These are phyloP conservation scores for Diddensiella caesifluorescens DNA, from an alignment of 805 yeast species.

Conservation along the genomic window DNA sequence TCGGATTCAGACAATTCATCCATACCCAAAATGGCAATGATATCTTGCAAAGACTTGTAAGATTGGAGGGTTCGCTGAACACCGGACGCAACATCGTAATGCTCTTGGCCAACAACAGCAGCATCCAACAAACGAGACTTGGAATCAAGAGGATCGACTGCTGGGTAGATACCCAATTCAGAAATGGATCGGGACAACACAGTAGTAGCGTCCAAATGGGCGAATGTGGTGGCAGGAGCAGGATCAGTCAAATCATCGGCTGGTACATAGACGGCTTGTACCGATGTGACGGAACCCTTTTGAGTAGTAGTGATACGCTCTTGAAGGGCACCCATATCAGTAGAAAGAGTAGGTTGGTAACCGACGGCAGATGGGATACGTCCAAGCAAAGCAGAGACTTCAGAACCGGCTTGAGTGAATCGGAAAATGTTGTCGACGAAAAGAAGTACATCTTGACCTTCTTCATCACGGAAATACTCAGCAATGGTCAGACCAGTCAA, in stretches of 20 bases:
- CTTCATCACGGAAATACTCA: slow-evolving; percentile 99
- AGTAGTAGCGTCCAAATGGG: slow-evolving; percentile 99
- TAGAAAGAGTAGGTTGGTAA: slow-evolving; percentile 99
- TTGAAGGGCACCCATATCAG: slow-evolving; percentile 99
- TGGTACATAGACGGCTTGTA: slow-evolving; percentile 99
- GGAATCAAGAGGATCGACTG: slow-evolving; percentile 99
- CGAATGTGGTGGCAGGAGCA: slow-evolving; percentile 99
- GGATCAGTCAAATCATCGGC: slow-evolving; percentile 99
- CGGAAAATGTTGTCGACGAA: slow-evolving; percentile 99
- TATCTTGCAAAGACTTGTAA: slow-evolving; percentile 99
- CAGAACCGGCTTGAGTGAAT: slow-evolving; percentile 99
- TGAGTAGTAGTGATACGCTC: slow-evolving; percentile 99
- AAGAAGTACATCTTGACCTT: slow-evolving; percentile 99
- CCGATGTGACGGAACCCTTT: slow-evolving; percentile 99
- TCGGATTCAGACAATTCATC: slow-evolving; percentile 98
- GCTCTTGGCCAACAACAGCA: slow-evolving; percentile 97
- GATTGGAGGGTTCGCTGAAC: slow-evolving; percentile 99
- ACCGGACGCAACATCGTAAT: slow-evolving; percentile 87
- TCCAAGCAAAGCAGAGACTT: slow-evolving; percentile 98
- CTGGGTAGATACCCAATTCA: slow-evolving; percentile 99
- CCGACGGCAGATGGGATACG: slow-evolving; percentile 99
- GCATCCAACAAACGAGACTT: slow-evolving; percentile 98
- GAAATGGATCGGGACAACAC: slow-evolving; percentile 99
- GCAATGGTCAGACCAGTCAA: slow-evolving; percentile 99
- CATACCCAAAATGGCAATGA: slow-evolving; percentile 99